Evolutionary conservation across 78 protist genomes (phyloP), one percentile per base, ranked within the genome.

Genomic region (Protostelium mycophagum): DNA sequence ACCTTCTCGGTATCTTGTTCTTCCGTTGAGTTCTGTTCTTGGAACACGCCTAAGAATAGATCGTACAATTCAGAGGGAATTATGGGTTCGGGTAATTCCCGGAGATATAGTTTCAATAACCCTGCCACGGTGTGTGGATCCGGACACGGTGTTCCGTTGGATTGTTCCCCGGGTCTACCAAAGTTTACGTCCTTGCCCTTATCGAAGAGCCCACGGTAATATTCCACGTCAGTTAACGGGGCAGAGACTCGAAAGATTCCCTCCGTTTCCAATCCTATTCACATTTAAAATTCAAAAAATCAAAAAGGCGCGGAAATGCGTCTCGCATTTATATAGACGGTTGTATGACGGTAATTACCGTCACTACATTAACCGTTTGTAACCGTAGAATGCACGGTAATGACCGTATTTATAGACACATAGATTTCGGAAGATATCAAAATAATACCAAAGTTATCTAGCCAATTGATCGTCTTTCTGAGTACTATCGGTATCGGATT

Each of bases 111-210:
- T 37, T 93, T 93, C 29, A 93, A 34, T 0, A 93, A 28, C 37
- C 95, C 95, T 0, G 95, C 91, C 1, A 93, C 95, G 0, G 90
- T 92, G 51, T 93, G 90, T 0, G 95, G 36, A 38, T 92, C 94
- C 73, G 16, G 31, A 5, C 31, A 16, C 5, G 73, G 73, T 25
- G 5, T 51, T 51, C 31, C 31, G 16, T 51, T 16, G 5, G 5
- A 16, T 25, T 5, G 73, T 5, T 51, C 73, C 36, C 86, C 89
- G n/a, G 37, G 34, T 1, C 86, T 83, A 1, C 35, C 63, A 51
- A 90, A 92, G 37, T 92, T 91, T 0, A 92, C 83, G 1, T 84
- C 51, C 34, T 88, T 89, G 25, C 94, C 94, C 34, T 87, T 88
- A 28, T 92, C 85, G 38, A 92, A 39, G 34, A 83, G 51, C 10